phyloP scores from a whole-genome alignment of 2,329 filamentous ascomycete species.

The Dactylellina parvicollis region DNA sequence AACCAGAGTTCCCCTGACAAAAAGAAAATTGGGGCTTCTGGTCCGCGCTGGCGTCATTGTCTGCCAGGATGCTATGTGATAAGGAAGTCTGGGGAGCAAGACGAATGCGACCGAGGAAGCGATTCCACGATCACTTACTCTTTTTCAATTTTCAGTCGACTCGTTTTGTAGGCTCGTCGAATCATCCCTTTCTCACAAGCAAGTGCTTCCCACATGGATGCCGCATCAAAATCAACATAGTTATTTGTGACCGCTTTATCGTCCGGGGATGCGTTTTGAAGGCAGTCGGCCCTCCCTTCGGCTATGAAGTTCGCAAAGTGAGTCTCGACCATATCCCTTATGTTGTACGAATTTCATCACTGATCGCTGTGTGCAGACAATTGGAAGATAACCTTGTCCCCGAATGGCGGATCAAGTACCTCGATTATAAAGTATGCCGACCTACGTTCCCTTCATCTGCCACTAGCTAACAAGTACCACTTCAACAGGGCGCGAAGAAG shows the following conservation, averaged over 20 bases:
- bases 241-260: no score
- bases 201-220: no score
- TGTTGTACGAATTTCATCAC: neutral
- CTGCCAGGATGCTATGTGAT: neutral
- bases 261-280: slow-evolving; percentile 16
- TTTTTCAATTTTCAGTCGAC: neutral
- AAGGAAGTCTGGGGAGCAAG: neutral
- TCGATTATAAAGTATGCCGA: slow-evolving; percentile 81
- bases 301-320: slow-evolving; percentile 73
- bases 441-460: slow-evolving; percentile 39
- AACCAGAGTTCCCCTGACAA: no score
- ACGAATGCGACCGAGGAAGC: slow-evolving; percentile 1
- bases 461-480: slow-evolving; percentile 43
- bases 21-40: no score
- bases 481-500: slow-evolving; percentile 78
- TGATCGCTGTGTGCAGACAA: slow-evolving; percentile 73
- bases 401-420: slow-evolving; percentile 93
- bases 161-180: neutral
- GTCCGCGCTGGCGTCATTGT: slow-evolving; percentile 24
- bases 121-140: neutral
- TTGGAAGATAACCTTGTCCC: slow-evolving; percentile 88
- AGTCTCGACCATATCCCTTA: slow-evolving; percentile 54
- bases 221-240: no score
- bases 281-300: neutral
- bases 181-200: no score